Percentiles rank a stretch among this genome's conserved stretches.
Evolutionary conservation across 2,329 filamentous ascomycete genomes (phyloP).

Genomic region (Hypomyces rosellus): DNA sequence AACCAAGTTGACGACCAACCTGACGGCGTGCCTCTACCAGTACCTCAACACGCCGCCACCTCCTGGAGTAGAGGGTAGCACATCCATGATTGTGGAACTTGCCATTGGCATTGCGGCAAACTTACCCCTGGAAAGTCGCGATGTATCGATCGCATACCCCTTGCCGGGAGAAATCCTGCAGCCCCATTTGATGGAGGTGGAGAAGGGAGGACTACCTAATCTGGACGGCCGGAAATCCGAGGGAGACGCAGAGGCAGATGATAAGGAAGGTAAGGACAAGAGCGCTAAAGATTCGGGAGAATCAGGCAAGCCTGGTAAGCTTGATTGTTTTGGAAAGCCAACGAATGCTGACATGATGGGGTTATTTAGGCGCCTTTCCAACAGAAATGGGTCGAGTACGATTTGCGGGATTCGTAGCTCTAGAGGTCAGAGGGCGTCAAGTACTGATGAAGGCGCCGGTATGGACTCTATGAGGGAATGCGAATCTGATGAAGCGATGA

Average conservation of each 20-base stretch:
- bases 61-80: slow-evolving; percentile 76
- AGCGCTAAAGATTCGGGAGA: slow-evolving; percentile 31
- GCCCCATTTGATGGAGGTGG: slow-evolving; percentile 76
- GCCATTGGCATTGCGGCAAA: slow-evolving; percentile 81
- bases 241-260: slow-evolving; percentile 37
- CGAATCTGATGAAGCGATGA: neutral
- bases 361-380: slow-evolving; percentile 16
- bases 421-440: slow-evolving; percentile 71
- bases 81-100: slow-evolving; percentile 88
- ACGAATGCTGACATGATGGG: too few species aligned
- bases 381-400: slow-evolving; percentile 54
- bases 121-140: slow-evolving; percentile 82
- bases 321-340: too few species aligned
- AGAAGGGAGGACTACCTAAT: slow-evolving; percentile 62
- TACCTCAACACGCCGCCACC: slow-evolving; percentile 72
- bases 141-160: slow-evolving; percentile 83
- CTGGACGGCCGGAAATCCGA: slow-evolving; percentile 42
- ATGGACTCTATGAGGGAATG: slow-evolving; percentile 44
- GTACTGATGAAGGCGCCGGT: slow-evolving; percentile 71
- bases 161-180: slow-evolving; percentile 67
- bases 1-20: slow-evolving; percentile 59
- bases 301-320: slow-evolving; percentile 43
- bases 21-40: slow-evolving; percentile 64
- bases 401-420: slow-evolving; percentile 67
- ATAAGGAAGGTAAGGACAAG: slow-evolving; percentile 38